phyloP scores from a whole-genome alignment of 2,329 filamentous ascomycete genomes.

The Calonectria leucothoes region DNA sequence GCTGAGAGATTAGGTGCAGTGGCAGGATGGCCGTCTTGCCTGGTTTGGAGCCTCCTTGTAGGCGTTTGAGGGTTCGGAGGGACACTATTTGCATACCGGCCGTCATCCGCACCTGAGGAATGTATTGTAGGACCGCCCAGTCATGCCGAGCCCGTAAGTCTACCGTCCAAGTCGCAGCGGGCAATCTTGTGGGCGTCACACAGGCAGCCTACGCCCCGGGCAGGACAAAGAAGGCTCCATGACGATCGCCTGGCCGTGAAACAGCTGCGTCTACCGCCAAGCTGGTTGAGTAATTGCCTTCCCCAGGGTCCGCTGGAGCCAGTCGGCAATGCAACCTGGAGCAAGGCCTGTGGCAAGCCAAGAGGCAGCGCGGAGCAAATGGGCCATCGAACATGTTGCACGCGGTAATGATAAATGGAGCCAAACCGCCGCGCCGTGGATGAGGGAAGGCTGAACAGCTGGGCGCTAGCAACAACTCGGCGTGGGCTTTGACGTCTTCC shows the following conservation, averaged over 20 bases:
- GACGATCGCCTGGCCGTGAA: constrained; percentile 1
- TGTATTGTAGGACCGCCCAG: constrained; percentile 1
- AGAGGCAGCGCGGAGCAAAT: background rate
- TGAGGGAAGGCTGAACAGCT: background rate
- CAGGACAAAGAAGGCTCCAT: background rate
- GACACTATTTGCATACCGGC: background rate
- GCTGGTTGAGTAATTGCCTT: constrained; percentile 2
- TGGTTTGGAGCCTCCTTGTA: background rate
- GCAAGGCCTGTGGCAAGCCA: background rate
- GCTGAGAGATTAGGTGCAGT: background rate
- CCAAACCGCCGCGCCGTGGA: background rate
- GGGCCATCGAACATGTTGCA: background rate
- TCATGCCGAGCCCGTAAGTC: background rate
- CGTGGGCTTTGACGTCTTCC: constrained; percentile 4
- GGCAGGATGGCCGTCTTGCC: background rate
- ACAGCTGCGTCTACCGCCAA: background rate
- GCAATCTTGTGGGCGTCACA: constrained; percentile 2
- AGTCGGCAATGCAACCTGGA: constrained; percentile 2
- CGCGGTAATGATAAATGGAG: constrained; percentile 5
- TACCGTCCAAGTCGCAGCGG: background rate
- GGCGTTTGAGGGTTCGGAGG: background rate
- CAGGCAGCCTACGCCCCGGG: background rate
- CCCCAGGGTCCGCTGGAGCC: background rate
- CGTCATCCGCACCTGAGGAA: background rate
- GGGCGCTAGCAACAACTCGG: background rate